Percentiles rank a stretch among this genome's conserved stretches.
Conservation (phyloP, 1,284 basidiomycete species). For the Pholiota adiposa region DNA sequence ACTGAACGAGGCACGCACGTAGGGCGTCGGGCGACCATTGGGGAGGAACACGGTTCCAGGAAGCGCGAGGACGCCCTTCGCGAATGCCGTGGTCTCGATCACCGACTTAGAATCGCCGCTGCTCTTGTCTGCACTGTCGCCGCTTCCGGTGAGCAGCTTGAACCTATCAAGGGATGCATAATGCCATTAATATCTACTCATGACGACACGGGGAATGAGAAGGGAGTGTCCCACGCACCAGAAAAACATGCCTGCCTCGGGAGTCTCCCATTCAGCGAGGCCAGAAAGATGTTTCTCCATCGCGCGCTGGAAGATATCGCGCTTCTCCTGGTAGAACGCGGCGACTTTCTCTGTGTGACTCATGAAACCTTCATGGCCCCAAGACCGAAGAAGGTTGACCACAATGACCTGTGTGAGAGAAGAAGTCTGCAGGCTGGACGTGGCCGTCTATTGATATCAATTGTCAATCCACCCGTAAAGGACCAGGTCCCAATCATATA, state of each 20-base stretch:
- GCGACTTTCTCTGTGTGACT: constrained; percentile 76
- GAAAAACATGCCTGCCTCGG: constrained; percentile 92
- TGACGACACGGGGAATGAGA: not conserved
- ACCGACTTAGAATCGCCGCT: constrained; percentile 78
- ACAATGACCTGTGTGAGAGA: constrained; percentile 82
- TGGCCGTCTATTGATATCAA: constrained; percentile 53
- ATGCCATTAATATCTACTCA: not conserved
- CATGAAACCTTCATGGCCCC: constrained; percentile 82
- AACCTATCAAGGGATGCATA: constrained; percentile 50
- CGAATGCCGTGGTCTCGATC: constrained; percentile 79
- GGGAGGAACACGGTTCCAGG: constrained; percentile 85
- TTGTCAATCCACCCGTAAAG: not conserved
- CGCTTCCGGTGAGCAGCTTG: constrained; percentile 52
- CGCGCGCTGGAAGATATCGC: constrained; percentile 81
- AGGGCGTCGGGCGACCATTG: constrained; percentile 65
- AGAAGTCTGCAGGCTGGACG: constrained; percentile 80
- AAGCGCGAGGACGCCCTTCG: constrained; percentile 85
- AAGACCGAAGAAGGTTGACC: constrained; percentile 71
- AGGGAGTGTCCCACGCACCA: constrained; percentile 58
- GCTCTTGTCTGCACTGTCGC: constrained; percentile 22
- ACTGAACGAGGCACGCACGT: constrained; percentile 84
- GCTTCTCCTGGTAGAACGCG: constrained; percentile 78
- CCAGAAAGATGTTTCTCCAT: constrained; percentile 77
- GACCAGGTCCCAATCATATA: not conserved
- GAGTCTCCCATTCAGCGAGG: constrained; percentile 82